phyloP scores from a whole-genome alignment of 371 early-diverging fungal species.

The Coemansia sp. region DNA sequence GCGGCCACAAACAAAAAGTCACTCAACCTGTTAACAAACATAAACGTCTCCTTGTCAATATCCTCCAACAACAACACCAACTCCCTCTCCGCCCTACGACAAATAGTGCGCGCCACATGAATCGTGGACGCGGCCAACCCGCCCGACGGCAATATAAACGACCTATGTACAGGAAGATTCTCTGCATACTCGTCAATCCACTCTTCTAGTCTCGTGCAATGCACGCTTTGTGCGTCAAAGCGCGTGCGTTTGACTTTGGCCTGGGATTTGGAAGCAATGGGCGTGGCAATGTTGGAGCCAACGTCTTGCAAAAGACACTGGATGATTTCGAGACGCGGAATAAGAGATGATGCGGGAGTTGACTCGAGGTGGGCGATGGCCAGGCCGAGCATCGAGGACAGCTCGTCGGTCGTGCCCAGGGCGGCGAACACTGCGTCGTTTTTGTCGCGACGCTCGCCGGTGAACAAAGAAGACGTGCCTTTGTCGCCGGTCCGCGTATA shows the following conservation, averaged over 20 bases:
- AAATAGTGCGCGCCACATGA: conserved; percentile 73
- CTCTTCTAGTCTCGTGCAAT: conserved; percentile 65
- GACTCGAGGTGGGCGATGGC: conserved; percentile 67
- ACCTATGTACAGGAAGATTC: conserved; percentile 71
- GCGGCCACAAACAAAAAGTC: conserved; percentile 89
- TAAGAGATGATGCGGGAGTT: conserved; percentile 46
- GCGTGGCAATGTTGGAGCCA: conserved; percentile 89
- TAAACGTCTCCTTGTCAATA: conserved; percentile 32
- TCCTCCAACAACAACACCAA: conserved; percentile 68
- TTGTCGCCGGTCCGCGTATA: conserved; percentile 95
- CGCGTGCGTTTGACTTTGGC: conserved; percentile 56
- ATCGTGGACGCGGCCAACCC: conserved; percentile 57
- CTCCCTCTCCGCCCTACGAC: conserved; percentile 83
- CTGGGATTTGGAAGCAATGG: conserved; percentile 56
- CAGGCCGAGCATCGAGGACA: conserved; percentile 61
- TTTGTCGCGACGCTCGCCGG: conserved; percentile 85
- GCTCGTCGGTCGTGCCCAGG: conserved; percentile 80
- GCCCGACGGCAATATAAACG: conserved; percentile 83
- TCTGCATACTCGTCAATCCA: conserved; percentile 83
- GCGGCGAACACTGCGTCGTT: conserved; percentile 88
- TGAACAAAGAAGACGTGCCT: conserved; percentile 86
- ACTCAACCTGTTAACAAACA: conserved; percentile 66
- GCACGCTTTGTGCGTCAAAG: conserved; percentile 70
- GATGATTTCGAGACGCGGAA: conserved; percentile 67
- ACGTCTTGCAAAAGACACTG: conserved; percentile 89